These are phyloP conservation scores for Claviceps africana DNA, from an alignment of 2,329 filamentous ascomycete genomes.

Conservation along the genomic window DNA sequence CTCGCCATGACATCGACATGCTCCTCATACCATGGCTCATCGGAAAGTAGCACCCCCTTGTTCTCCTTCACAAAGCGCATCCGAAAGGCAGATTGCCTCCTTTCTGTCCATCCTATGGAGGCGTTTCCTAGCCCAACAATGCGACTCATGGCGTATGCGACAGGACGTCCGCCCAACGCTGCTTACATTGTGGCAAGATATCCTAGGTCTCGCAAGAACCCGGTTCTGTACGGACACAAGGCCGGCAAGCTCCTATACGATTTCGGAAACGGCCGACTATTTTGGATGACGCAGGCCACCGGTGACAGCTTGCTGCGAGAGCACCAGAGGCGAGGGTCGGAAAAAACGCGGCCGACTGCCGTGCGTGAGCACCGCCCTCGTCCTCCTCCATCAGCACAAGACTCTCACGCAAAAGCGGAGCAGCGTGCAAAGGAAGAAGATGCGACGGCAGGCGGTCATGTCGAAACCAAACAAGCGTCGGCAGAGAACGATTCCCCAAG, in stretches of 20 bases:
- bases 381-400: background rate
- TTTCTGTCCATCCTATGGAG: background rate
- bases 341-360: background rate
- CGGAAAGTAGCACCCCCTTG: background rate
- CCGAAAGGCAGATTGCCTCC: background rate
- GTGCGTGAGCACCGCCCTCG: background rate
- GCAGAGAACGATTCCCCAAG: background rate
- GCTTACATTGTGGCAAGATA: slow-evolving; percentile 2
- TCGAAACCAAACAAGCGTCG: background rate
- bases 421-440: background rate
- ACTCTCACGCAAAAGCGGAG: background rate
- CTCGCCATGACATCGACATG: background rate
- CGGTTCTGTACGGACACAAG: background rate
- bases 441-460: background rate
- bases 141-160: slow-evolving; percentile 1
- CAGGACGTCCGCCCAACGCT: background rate
- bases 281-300: slow-evolving; percentile 1
- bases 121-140: background rate
- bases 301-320: background rate
- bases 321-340: background rate
- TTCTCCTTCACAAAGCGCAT: background rate
- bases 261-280: background rate
- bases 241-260: background rate
- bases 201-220: background rate
- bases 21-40: background rate